Percentiles rank a stretch among this genome's conserved stretches.
Conservation (phyloP, 768 basidiomycete species). For the Leucocoprinus birnbaumii region DNA sequence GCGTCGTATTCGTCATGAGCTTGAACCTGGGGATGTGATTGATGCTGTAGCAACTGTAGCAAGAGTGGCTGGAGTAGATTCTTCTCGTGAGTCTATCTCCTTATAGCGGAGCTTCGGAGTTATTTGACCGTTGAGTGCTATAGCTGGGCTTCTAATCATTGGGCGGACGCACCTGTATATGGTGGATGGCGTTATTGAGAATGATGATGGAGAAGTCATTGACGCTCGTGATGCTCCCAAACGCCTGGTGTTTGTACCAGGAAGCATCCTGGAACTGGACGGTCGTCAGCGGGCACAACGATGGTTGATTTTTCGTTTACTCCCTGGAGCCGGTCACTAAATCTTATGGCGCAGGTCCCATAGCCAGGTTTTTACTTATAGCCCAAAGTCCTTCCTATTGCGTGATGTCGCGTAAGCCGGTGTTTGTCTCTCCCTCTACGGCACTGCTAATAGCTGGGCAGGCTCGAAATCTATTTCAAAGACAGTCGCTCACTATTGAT, state of each 20-base stretch:
- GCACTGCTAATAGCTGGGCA: conserved; percentile 23
- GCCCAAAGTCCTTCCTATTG: conserved; percentile 85
- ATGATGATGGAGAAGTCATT: conserved; percentile 84
- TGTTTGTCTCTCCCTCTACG: not conserved
- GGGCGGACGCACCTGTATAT: conserved; percentile 86
- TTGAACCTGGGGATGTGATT: conserved; percentile 88
- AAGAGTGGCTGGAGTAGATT: conserved; percentile 87
- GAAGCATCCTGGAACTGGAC: conserved; percentile 77
- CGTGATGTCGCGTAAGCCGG: conserved; percentile 81
- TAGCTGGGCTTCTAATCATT: conserved; percentile 86
- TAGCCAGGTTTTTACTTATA: conserved; percentile 72
- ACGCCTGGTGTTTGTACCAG: conserved; percentile 79
- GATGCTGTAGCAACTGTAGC: conserved; percentile 86
- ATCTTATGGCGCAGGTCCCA: conserved; percentile 53
- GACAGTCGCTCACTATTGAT: conserved; percentile 87
- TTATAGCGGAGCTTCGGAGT: not conserved
- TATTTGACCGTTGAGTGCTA: not conserved
- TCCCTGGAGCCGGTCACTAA: conserved; percentile 3
- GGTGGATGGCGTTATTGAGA: conserved; percentile 86
- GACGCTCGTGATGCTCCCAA: conserved; percentile 84
- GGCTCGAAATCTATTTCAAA: conserved; percentile 89
- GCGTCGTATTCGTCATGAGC: conserved; percentile 78
- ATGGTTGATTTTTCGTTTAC: conserved; percentile 51
- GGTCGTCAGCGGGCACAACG: conserved; percentile 78
- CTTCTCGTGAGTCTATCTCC: conserved; percentile 67